These are phyloP conservation scores for Porcisia hertigi DNA, from an alignment of 208 protist species.

Conservation along the genomic window DNA sequence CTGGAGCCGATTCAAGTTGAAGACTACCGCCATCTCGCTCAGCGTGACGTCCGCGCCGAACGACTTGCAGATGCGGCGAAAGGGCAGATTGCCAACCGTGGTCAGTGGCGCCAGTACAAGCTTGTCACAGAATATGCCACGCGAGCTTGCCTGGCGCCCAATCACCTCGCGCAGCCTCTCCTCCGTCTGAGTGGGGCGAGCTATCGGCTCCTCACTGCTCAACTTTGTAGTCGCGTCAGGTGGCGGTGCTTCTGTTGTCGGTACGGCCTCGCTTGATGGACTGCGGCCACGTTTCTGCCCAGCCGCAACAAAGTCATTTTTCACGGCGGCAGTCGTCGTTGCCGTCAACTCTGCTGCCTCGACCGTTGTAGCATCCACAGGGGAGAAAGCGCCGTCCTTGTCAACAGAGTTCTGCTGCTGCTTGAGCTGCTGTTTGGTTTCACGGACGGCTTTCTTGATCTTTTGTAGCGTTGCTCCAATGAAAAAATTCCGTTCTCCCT, in stretches of 20 bases:
- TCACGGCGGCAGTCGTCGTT: neutral
- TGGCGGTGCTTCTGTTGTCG: neutral
- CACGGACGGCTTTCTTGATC: conserved; percentile 59
- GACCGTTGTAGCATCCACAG: neutral
- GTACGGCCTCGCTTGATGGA: neutral
- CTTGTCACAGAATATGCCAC: conserved; percentile 87
- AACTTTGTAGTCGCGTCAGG: conserved; percentile 24
- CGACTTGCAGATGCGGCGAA: conserved; percentile 92
- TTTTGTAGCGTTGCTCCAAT: conserved; percentile 48
- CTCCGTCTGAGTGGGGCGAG: conserved; percentile 15
- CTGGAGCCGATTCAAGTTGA: conserved; percentile 83
- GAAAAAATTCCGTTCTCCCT: conserved; percentile 83
- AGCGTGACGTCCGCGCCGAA: conserved; percentile 94
- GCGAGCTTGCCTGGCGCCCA: conserved; percentile 26
- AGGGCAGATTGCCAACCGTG: conserved; percentile 98
- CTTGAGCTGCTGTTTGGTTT: conserved; percentile 26
- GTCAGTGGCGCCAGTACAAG: conserved; percentile 97
- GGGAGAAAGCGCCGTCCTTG: neutral
- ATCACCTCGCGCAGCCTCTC: conserved; percentile 55
- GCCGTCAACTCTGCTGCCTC: neutral
- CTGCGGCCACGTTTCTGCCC: conserved; percentile 27
- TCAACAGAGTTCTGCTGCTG: neutral
- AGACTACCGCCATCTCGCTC: conserved; percentile 95
- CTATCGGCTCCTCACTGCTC: conserved; percentile 19
- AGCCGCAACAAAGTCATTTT: neutral